A percentile compares a stretch with the other conserved stretches of the same genome.
These are phyloP conservation scores for Jacaranda copaia DNA, from an alignment of 257 asterid genomes.

Conservation along the genomic window DNA sequence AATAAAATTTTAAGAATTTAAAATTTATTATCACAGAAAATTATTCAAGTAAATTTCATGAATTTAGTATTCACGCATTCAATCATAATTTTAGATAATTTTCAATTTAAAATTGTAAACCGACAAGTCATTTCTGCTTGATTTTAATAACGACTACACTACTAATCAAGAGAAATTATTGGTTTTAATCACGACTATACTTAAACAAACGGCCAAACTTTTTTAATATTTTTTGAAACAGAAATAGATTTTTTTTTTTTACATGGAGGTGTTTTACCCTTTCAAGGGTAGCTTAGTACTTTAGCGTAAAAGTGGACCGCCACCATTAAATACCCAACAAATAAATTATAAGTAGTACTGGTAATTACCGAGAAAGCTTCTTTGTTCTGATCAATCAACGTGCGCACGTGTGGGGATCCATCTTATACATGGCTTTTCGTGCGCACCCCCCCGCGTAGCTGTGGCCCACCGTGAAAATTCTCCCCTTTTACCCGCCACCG, in stretches of 20 bases:
- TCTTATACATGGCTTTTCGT: slow-evolving; percentile 44
- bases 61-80: too few relatives aligned
- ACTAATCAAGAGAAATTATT: too few relatives aligned
- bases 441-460: slow-evolving; percentile 34
- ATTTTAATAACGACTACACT: too few relatives aligned
- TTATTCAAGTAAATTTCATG: too few relatives aligned
- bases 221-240: not conserved
- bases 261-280: not conserved
- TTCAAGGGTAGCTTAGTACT: slow-evolving; percentile 33
- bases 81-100: too few relatives aligned
- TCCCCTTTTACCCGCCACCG: slow-evolving; percentile 42
- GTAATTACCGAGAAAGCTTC: slow-evolving; percentile 54
- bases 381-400: slow-evolving; percentile 33
- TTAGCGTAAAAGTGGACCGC: not conserved
- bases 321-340: not conserved
- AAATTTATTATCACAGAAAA: too few relatives aligned
- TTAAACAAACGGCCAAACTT: not conserved
- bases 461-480: slow-evolving; percentile 53
- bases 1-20: too few relatives aligned
- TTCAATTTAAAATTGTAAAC: too few relatives aligned
- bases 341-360: slow-evolving; percentile 25
- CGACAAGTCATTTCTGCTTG: too few relatives aligned
- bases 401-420: slow-evolving; percentile 77
- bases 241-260: not conserved
- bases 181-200: too few relatives aligned